Percentiles rank a stretch among this genome's conserved stretches.
Evolutionary conservation across 352 stramenopile species (phyloP).

Genomic region (Globisporangium cederbergense): DNA sequence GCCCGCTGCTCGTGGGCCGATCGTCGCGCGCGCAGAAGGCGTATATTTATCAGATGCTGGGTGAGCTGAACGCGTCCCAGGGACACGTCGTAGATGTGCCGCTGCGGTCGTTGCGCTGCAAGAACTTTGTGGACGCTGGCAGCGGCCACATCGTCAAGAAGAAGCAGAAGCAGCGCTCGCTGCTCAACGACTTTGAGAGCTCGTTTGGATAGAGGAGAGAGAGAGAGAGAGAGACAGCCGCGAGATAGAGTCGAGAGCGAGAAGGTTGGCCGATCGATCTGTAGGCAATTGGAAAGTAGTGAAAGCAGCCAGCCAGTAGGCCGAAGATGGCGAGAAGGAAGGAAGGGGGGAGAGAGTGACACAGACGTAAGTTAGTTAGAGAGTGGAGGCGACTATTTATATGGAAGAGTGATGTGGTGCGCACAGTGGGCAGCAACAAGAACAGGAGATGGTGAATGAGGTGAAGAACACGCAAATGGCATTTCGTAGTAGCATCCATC

Average conservation of each 20-base stretch:
- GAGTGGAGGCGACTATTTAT: constrained; percentile 6
- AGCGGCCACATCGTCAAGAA: constrained; percentile 53
- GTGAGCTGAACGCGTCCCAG: constrained; percentile 49
- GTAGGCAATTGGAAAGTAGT: too few relatives aligned
- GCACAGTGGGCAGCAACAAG: neutral
- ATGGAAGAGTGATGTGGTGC: constrained; percentile 2
- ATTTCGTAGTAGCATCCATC: too few relatives aligned
- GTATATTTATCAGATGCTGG: constrained; percentile 47
- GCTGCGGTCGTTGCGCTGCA: constrained; percentile 55
- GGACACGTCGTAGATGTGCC: constrained; percentile 49
- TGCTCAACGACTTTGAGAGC: constrained; percentile 34
- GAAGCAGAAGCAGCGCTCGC: constrained; percentile 25
- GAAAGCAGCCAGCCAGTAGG: neutral
- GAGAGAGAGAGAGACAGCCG: neutral
- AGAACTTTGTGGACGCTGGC: constrained; percentile 61
- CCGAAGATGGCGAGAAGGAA: neutral
- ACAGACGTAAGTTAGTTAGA: constrained; percentile 12
- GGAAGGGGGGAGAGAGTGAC: neutral
- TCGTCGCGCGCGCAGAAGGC: constrained; percentile 39
- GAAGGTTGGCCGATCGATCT: too few relatives aligned
- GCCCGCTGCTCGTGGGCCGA: constrained; percentile 46
- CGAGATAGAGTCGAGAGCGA: too few relatives aligned
- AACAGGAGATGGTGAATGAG: neutral
- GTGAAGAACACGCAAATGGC: too few relatives aligned
- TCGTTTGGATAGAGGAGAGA: constrained; percentile 18